These are phyloP conservation scores for Zoysia pacifica DNA, from an alignment of 176 grass and related monocot species.

Conservation along the genomic window DNA sequence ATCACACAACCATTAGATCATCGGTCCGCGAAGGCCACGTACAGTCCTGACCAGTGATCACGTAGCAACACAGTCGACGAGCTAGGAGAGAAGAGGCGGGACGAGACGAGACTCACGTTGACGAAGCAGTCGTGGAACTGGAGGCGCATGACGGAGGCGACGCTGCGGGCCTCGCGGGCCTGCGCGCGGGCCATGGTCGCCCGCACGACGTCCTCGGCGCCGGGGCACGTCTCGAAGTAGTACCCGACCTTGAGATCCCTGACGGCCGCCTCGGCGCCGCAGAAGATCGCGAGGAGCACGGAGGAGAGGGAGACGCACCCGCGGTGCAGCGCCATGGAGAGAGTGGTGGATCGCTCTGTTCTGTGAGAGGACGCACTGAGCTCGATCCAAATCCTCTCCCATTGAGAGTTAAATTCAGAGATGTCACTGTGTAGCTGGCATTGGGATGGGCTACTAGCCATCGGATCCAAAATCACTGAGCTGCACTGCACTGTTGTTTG, in stretches of 20 bases:
- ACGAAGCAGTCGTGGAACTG: slow-evolving; percentile 99
- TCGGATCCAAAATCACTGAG: too few species aligned
- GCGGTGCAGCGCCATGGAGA: slow-evolving; percentile 40
- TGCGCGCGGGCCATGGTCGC: slow-evolving; percentile 54
- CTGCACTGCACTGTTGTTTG: too few species aligned
- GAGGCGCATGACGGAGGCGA: slow-evolving; percentile 94
- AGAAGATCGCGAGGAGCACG: neutral
- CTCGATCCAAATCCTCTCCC: too few species aligned
- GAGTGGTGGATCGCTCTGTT: neutral
- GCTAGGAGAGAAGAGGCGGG: too few species aligned
- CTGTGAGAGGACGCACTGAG: neutral
- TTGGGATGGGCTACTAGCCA: too few species aligned
- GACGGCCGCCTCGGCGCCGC: slow-evolving; percentile 24
- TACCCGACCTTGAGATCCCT: slow-evolving; percentile 63
- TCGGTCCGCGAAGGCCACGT: too few species aligned
- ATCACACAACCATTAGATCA: too few species aligned
- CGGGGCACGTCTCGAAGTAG: slow-evolving; percentile 80
- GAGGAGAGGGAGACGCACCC: neutral
- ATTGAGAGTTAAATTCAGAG: too few species aligned
- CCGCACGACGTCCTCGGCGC: slow-evolving; percentile 71
- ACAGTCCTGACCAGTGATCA: too few species aligned
- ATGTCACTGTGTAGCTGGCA: too few species aligned
- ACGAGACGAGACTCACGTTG: slow-evolving; percentile 48
- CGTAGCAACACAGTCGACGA: too few species aligned
- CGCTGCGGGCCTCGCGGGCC: slow-evolving; percentile 64